Evolutionary conservation across 2,329 filamentous ascomycete species (phyloP), one percentile per base, ranked within the genome.

Genomic region (Cordyceps farinosa): DNA sequence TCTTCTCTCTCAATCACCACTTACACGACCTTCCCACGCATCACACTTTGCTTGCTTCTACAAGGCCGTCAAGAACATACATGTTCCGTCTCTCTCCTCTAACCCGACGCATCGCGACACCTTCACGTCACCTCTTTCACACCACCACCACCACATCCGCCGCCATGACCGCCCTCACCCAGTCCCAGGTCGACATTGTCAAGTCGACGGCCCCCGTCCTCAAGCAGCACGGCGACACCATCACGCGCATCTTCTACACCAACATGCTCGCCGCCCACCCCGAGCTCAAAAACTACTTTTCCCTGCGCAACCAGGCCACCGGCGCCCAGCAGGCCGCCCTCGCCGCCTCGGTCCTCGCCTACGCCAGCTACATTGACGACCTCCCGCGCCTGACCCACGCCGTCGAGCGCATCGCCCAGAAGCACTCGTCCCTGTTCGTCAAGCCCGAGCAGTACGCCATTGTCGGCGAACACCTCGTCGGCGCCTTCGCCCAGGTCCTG

Each of bases 201-300:
- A 93, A 92, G 75, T 81, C 90, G 44, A 94, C 90, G 2, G 89
- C 87, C 45, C 90, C 90, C 2, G 82, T 91, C 22, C 82, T 93
- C 8, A 82, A 86, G 66, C 79, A 86, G 65, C 84, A 92, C 72
- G 90, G 90, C 74, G 78, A 79, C 22, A 77, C 81, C 52, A 91
- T 93, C 74, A 92, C 89, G n/a, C 81, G 79, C 1, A 77, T 82
- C 66, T 92, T 94, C 78, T 93, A 94, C 79, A 77, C 79, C 51
- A 87, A 86, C 76, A 81, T 93, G 77, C 80, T 93, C 34, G 66
- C 66, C 17, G 85, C 84, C 3, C 79, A 90, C 67, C 90, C 90
- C 0, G 79, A 83, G 32, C 81, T 94, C 36, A 84, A 85, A 68
- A 86, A 88, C 70, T 76, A 90, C 72, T 93, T 93, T 80, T 91